phyloP scores from a whole-genome alignment of 2,329 filamentous ascomycete genomes.

The Metarhizium humberi region DNA sequence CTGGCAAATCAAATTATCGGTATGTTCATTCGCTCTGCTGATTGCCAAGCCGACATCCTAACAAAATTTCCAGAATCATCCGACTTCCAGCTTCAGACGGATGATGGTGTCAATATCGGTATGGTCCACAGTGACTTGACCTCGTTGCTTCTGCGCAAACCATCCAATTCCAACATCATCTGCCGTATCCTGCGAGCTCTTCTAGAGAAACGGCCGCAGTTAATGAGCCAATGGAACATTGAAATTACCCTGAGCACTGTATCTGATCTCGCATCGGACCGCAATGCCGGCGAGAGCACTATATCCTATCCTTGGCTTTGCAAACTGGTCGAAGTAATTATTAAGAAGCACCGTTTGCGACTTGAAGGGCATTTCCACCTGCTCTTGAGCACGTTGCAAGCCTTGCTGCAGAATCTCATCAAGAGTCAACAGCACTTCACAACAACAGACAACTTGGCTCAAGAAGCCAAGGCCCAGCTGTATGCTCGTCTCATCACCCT shows the following conservation, averaged over 20 bases:
- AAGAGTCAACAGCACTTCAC: conserved; percentile 14
- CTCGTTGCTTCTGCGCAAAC: conserved; percentile 21
- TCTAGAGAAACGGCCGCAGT: conserved; percentile 38
- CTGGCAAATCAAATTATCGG: conserved; percentile 31
- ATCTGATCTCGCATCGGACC: conserved; percentile 22
- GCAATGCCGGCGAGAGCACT: conserved; percentile 14
- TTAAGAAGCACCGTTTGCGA: conserved; percentile 51
- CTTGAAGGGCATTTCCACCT: conserved; percentile 55
- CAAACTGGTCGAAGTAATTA: conserved; percentile 44
- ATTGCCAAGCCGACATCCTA: conserved; percentile 8
- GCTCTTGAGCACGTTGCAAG: conserved; percentile 42
- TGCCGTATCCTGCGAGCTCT: conserved; percentile 34
- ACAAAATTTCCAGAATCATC: conserved; percentile 15
- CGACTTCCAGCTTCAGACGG: conserved; percentile 16
- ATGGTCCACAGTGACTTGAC: conserved; percentile 32
- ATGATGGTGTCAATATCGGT: conserved; percentile 27
- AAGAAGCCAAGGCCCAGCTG: conserved; percentile 36
- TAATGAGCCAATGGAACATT: conserved; percentile 50
- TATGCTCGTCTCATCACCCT: conserved; percentile 49
- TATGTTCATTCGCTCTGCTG: conserved; percentile 11
- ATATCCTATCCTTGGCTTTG: conserved; percentile 38
- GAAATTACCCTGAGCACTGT: conserved; percentile 42
- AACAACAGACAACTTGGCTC: conserved; percentile 15
- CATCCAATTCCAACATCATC: conserved; percentile 25
- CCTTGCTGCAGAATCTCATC: conserved; percentile 46